Evolutionary conservation across 2,329 filamentous ascomycete species (phyloP), one percentile per base, ranked within the genome.

Genomic region (Incumbomyces delicatus): DNA sequence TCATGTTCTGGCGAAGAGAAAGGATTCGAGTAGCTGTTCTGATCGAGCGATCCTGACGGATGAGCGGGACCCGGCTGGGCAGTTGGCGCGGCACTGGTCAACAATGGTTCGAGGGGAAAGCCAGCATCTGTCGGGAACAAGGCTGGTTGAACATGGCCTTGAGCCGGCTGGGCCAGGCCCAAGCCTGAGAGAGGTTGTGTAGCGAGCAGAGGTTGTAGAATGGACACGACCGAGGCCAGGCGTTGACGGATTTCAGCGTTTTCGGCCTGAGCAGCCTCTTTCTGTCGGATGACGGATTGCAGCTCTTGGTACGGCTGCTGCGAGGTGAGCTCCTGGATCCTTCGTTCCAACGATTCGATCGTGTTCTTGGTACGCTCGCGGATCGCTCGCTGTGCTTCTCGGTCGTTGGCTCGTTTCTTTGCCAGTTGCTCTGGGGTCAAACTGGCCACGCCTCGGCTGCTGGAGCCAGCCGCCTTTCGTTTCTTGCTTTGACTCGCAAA

Each of bases 341-440:
- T 75, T 50, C 73, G 73, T 63, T 92, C 84, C 49, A 92, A 71
- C 6, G 67, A 69, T 61, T 90, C 85, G 56, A 92, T 92, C 63
- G 85, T 83, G 48, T 80, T 77, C 66, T 83, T 87, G 22, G 86
- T 92, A 46, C 87, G 78, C 67, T 90, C 85, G 35, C 87, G 76
- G 50, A 94, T 92, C 33, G 85, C 86, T 41, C 87, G 77, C 63
- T 94, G 87, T 27, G 87, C 87, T 64, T 94, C 86, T 48, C 87
- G 81, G 62, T 94, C 87, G 76, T 95, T 95, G 59, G 87, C 86
- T 53, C 89, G 77, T 71, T 95, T 95, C 65, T 88, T 85, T 27
- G 84, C 86, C 49, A 95, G 77, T 66, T 95, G 89, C 51, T 89
- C 85, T 5, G 87, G 85, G 10, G 87, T 94, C 61, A 95, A 74